phyloP scores from a whole-genome alignment of 2,329 filamentous ascomycete species.

The Fusarium tuaranense region DNA sequence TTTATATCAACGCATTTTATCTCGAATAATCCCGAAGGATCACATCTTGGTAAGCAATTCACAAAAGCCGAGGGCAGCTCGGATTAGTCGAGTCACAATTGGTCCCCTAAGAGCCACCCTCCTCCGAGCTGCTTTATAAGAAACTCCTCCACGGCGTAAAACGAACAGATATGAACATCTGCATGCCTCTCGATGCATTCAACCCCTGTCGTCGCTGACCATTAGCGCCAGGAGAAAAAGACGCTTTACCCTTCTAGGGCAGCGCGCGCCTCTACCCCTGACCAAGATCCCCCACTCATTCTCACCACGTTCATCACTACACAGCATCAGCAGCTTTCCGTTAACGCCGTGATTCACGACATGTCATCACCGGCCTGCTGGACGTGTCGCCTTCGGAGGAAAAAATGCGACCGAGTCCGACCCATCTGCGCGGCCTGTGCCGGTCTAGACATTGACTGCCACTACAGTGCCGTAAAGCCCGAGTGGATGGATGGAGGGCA shows the following conservation, averaged over 20 bases:
- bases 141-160: neutral
- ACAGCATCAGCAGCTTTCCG: neutral
- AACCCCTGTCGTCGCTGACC: neutral
- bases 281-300: neutral
- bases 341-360: neutral
- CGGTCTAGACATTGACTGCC: neutral
- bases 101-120: neutral
- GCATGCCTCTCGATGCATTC: neutral
- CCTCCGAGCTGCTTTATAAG: neutral
- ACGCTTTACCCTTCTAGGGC: neutral
- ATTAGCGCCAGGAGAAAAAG: neutral
- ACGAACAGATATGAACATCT: neutral
- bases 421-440: neutral
- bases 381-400: conserved; percentile 1
- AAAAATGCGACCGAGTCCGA: neutral
- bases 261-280: neutral
- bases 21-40: neutral
- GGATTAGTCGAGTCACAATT: neutral
- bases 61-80: neutral
- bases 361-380: neutral
- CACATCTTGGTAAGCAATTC: neutral
- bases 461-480: neutral
- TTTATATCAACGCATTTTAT: neutral
- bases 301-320: neutral
- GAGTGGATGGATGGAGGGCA: neutral